These are phyloP conservation scores for Elasticomyces elasticus DNA, from an alignment of 495 filamentous ascomycete genomes.

Conservation along the genomic window DNA sequence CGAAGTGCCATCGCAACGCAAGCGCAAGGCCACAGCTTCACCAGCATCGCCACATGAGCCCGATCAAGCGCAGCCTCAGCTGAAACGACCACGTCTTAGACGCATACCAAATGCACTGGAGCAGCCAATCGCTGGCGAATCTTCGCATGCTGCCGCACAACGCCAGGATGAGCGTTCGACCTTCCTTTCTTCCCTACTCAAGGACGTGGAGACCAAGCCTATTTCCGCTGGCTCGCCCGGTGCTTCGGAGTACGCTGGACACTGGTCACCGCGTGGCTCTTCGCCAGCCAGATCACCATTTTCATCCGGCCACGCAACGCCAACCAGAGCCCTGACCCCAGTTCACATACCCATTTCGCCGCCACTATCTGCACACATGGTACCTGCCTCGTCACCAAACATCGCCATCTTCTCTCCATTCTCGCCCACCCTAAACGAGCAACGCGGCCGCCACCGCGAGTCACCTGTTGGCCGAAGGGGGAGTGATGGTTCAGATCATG, in stretches of 20 bases:
- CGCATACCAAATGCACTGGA: conserved; percentile 45
- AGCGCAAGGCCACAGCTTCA: conserved; percentile 67
- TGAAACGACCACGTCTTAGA: conserved; percentile 72
- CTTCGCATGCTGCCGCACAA: conserved; percentile 25
- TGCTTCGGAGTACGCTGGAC: conserved; percentile 13
- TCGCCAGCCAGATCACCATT: conserved; percentile 67
- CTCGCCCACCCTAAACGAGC: conserved; percentile 39
- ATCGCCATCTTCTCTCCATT: conserved; percentile 49
- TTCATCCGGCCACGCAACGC: conserved; percentile 56
- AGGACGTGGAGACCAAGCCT: conserved; percentile 70
- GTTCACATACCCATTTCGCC: conserved; percentile 60
- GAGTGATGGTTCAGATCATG: conserved; percentile 20
- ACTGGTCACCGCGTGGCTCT: conserved; percentile 46
- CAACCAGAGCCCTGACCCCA: conserved; percentile 54
- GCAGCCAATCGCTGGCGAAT: conserved; percentile 31
- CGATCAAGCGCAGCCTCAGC: conserved; percentile 56
- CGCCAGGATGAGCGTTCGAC: conserved; percentile 39
- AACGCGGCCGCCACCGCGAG: conserved; percentile 18
- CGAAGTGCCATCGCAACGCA: conserved; percentile 43
- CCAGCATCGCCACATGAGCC: conserved; percentile 52
- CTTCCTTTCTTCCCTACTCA: conserved; percentile 74
- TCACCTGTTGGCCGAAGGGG: background rate
- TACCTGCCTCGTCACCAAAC: conserved; percentile 33
- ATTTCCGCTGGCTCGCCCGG: conserved; percentile 31
- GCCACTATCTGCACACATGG: conserved; percentile 39